phyloP scores from a whole-genome alignment of 2,329 filamentous ascomycete genomes.

The Hypomyces rosellus region DNA sequence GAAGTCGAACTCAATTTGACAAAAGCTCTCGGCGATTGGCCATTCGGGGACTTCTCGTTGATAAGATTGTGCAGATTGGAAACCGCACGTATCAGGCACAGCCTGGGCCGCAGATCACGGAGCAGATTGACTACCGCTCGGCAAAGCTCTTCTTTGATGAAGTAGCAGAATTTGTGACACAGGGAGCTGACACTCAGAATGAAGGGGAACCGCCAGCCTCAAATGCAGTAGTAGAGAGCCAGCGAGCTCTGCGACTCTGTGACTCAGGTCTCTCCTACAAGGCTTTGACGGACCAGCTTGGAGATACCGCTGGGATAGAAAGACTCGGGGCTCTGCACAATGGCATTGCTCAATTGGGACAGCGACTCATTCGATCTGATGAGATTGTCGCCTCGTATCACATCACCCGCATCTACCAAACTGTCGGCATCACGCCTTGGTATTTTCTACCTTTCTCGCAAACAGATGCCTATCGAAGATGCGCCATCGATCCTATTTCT shows the following conservation, averaged over 20 bases:
- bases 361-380: slow-evolving; percentile 12
- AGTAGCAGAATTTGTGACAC: slow-evolving; percentile 15
- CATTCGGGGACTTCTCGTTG: slow-evolving; percentile 18
- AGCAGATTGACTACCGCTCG: slow-evolving; percentile 18
- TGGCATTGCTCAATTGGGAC: slow-evolving; percentile 9
- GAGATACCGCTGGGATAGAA: neutral
- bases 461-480: slow-evolving; percentile 12
- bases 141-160: slow-evolving; percentile 22
- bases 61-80: slow-evolving; percentile 18
- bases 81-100: slow-evolving; percentile 9
- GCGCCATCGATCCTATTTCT: slow-evolving; percentile 14
- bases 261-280: slow-evolving; percentile 15
- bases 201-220: neutral
- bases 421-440: slow-evolving; percentile 18
- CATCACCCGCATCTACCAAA: slow-evolving; percentile 18
- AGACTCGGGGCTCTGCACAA: slow-evolving; percentile 7
- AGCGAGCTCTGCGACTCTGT: slow-evolving; percentile 13
- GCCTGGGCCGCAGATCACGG: neutral
- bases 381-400: slow-evolving; percentile 7
- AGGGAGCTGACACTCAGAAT: neutral
- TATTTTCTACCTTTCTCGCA: slow-evolving; percentile 18
- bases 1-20: slow-evolving; percentile 5
- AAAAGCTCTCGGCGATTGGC: slow-evolving; percentile 8
- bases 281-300: slow-evolving; percentile 7
- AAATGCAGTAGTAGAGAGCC: neutral